Percentiles rank a stretch among this genome's conserved stretches.
Conservation (phyloP, 148 eudicot species). For the Gaultheria prostrata region DNA sequence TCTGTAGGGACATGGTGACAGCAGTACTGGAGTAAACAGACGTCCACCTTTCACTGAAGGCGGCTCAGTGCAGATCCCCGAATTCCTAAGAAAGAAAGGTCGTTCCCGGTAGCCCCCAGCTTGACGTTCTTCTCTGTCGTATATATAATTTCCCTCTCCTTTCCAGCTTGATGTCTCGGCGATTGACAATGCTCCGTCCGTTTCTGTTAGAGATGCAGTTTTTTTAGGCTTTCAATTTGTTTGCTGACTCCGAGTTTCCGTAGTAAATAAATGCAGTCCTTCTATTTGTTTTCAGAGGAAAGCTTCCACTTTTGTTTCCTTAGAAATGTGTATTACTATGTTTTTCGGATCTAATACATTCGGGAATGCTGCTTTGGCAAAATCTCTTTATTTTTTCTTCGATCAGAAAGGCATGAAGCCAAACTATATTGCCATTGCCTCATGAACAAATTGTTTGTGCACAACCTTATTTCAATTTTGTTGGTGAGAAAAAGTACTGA, state of each 20-base stretch:
- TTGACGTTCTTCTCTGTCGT: neutral
- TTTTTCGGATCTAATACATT: neutral
- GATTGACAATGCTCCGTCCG: neutral
- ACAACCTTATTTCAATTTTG: too few relatives aligned
- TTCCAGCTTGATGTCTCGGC: neutral
- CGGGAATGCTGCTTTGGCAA: neutral
- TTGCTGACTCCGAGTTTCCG: neutral
- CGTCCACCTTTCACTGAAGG: neutral
- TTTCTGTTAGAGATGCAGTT: neutral
- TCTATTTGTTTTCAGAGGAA: slow-evolving; percentile 1
- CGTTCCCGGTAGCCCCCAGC: slow-evolving; percentile 16
- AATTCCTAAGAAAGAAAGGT: slow-evolving; percentile 16
- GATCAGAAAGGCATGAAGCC: too few relatives aligned
- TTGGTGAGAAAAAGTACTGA: too few relatives aligned
- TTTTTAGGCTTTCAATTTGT: neutral
- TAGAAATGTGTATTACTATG: neutral
- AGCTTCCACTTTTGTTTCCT: neutral
- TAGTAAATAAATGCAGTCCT: slow-evolving; percentile 6
- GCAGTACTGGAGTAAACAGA: neutral
- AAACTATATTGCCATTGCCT: too few relatives aligned
- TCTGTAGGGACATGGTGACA: slow-evolving; percentile 16
- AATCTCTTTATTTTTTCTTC: neutral
- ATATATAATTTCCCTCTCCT: neutral
- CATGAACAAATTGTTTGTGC: too few relatives aligned
- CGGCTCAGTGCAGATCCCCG: slow-evolving; percentile 14